These are phyloP conservation scores for Golubevia sp. DNA, from an alignment of 1,284 basidiomycete genomes.

Conservation along the genomic window DNA sequence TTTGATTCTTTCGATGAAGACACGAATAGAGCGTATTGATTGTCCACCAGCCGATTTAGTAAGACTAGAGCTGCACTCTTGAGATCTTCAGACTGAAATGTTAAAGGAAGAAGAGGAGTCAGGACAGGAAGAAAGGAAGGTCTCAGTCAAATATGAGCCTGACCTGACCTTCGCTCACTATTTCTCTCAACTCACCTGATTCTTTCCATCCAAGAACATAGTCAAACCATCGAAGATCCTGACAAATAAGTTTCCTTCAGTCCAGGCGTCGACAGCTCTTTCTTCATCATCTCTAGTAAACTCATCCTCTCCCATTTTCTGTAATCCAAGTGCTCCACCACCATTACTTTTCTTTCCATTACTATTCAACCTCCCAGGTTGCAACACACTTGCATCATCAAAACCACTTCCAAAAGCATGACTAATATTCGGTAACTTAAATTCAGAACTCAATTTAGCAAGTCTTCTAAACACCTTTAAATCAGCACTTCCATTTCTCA, in stretches of 20 bases:
- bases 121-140: background rate
- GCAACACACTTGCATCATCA: background rate
- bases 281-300: constrained; percentile 7
- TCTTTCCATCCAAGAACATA: constrained; percentile 5
- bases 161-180: constrained; percentile 2
- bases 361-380: constrained; percentile 3
- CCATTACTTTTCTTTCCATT: background rate
- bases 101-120: too few species aligned
- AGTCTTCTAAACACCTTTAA: constrained; percentile 21
- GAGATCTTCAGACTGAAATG: constrained; percentile 8
- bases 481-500: constrained; percentile 18
- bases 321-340: constrained; percentile 3
- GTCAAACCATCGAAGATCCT: constrained; percentile 12
- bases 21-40: constrained; percentile 28
- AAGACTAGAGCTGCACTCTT: constrained; percentile 27
- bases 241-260: constrained; percentile 17
- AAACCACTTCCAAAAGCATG: background rate
- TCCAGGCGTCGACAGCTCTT: constrained; percentile 13
- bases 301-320: constrained; percentile 7
- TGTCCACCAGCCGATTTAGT: constrained; percentile 27
- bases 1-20: constrained; percentile 13
- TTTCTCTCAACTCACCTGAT: constrained; percentile 2
- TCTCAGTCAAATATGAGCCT: background rate
- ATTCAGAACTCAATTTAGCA: constrained; percentile 24
- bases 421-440: constrained; percentile 12